phyloP scores from a whole-genome alignment of 306 rosid species.

The Castanopsis chinensis region DNA sequence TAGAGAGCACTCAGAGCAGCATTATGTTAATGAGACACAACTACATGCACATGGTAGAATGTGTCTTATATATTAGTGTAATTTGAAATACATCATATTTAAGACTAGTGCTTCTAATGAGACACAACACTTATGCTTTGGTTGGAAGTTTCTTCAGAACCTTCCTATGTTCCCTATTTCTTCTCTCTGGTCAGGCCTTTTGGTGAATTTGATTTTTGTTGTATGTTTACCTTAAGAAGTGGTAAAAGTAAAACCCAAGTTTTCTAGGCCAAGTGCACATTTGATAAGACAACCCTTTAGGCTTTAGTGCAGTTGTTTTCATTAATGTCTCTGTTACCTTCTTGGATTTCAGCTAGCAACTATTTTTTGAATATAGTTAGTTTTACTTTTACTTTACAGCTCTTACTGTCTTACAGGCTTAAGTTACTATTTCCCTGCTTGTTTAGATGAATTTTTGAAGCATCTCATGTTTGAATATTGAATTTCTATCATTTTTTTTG shows the following conservation, averaged over 20 bases:
- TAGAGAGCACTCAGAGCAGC: neutral
- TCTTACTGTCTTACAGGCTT: neutral
- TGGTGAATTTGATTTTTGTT: conserved; percentile 3
- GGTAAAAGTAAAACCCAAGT: neutral
- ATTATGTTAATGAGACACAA: neutral
- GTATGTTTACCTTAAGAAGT: neutral
- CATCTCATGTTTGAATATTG: neutral
- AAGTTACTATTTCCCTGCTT: neutral
- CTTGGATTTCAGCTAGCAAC: neutral
- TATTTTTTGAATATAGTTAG: neutral
- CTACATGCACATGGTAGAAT: neutral
- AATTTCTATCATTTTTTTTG: neutral
- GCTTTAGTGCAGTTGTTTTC: neutral
- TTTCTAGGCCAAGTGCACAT: neutral
- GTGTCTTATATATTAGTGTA: neutral
- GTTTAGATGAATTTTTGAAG: neutral
- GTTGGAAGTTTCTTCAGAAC: neutral
- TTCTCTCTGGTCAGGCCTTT: conserved; percentile 9
- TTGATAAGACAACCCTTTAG: no score
- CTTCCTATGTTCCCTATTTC: neutral
- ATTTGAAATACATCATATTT: neutral
- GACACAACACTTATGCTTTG: neutral
- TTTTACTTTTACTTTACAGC: neutral
- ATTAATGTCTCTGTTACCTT: neutral
- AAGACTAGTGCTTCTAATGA: neutral